Percentiles rank a stretch among this genome's conserved stretches.
phyloP scores from a whole-genome alignment of 352 stramenopile genomes.

The Globisporangium nunn region DNA sequence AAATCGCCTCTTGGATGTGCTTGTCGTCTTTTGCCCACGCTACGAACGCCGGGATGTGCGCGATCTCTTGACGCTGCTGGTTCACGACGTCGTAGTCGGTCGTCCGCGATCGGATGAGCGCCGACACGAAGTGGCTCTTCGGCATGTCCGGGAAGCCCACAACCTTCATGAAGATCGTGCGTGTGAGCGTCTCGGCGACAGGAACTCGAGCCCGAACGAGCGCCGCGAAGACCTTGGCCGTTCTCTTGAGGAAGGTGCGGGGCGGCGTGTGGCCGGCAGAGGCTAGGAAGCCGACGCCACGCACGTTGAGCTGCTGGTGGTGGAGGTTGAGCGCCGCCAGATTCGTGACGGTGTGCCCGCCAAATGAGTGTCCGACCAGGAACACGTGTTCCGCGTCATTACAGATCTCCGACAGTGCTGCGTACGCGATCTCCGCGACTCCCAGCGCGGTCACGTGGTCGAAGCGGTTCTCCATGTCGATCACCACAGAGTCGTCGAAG shows the following conservation, averaged over 20 bases:
- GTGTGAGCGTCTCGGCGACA: slow-evolving; percentile 12
- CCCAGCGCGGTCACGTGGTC: slow-evolving; percentile 14
- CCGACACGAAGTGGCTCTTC: slow-evolving; percentile 13
- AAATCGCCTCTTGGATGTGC: slow-evolving; percentile 31
- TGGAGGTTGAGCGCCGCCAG: slow-evolving; percentile 21
- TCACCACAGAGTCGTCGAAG: slow-evolving; percentile 29
- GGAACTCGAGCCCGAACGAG: slow-evolving; percentile 15
- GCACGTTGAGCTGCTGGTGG: slow-evolving; percentile 14
- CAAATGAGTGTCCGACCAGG: slow-evolving; percentile 61
- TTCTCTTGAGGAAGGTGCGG: neutral
- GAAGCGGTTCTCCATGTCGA: slow-evolving; percentile 16
- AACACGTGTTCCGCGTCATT: slow-evolving; percentile 26
- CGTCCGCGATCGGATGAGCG: slow-evolving; percentile 26
- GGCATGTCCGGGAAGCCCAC: slow-evolving; percentile 14
- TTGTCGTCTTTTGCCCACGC: slow-evolving; percentile 58
- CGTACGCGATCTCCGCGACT: slow-evolving; percentile 13
- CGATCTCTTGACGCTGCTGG: slow-evolving; percentile 18
- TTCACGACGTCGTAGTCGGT: slow-evolving; percentile 39
- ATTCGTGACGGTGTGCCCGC: slow-evolving; percentile 37
- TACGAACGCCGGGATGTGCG: slow-evolving; percentile 32
- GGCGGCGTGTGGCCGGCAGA: slow-evolving; percentile 13
- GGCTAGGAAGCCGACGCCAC: slow-evolving; percentile 22
- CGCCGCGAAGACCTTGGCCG: slow-evolving; percentile 6
- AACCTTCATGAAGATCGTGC: slow-evolving; percentile 13
- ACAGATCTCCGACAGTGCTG: slow-evolving; percentile 19